Conservation (phyloP, 2,329 filamentous ascomycete species). For the Aspergillus oerlinghausenensis region DNA sequence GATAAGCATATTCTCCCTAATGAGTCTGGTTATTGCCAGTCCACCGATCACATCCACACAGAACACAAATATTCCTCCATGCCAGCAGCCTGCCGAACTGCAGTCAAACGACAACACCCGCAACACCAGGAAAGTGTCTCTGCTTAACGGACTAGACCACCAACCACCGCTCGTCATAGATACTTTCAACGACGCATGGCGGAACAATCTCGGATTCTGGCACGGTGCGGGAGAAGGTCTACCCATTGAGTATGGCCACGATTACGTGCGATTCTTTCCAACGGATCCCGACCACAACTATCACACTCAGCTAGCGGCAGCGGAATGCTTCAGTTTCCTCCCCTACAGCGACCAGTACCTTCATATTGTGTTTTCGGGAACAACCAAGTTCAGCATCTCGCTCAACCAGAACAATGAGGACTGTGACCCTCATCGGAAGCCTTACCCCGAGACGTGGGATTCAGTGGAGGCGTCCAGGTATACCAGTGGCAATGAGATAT, state of each 20-base stretch:
- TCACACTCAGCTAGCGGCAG: constrained; percentile 54
- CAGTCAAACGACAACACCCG: background rate
- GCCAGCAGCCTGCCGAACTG: background rate
- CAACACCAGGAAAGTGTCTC: background rate
- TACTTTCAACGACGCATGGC: constrained; percentile 49
- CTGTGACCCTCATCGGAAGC: constrained; percentile 53
- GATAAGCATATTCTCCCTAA: background rate
- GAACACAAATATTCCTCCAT: background rate
- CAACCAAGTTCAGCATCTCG: constrained; percentile 59
- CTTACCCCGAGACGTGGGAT: constrained; percentile 65
- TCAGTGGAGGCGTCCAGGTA: constrained; percentile 62
- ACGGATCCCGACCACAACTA: constrained; percentile 58
- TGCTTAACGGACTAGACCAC: background rate
- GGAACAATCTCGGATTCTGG: constrained; percentile 60
- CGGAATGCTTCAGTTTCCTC: constrained; percentile 53
- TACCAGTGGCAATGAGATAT: constrained; percentile 52
- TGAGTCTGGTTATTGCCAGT: background rate
- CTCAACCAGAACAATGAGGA: constrained; percentile 62
- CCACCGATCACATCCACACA: background rate
- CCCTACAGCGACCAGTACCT: constrained; percentile 56
- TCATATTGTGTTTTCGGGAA: constrained; percentile 61
- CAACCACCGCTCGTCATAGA: constrained; percentile 50
- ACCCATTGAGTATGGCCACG: constrained; percentile 47
- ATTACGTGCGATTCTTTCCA: constrained; percentile 53
- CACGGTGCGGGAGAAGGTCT: constrained; percentile 62